These are phyloP conservation scores for Salvia splendens DNA, from an alignment of 257 asterid species.

Conservation along the genomic window DNA sequence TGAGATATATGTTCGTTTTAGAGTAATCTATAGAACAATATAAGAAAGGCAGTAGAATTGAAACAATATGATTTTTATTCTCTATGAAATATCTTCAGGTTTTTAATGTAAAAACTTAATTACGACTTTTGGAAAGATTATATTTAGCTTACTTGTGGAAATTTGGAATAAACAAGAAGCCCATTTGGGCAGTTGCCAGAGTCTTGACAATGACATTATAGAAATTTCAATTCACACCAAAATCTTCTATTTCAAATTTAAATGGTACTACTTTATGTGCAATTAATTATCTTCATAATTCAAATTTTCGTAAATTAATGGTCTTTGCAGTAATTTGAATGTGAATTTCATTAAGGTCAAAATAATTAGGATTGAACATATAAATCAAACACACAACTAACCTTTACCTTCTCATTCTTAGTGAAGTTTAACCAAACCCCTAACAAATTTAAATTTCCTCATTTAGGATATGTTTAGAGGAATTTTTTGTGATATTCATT, in stretches of 20 bases:
- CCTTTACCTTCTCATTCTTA: constrained; percentile 34
- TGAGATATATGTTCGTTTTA: no score
- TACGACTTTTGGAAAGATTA: constrained; percentile 4
- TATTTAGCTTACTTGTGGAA: constrained; percentile 28
- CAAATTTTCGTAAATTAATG: neutral
- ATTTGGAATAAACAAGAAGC: constrained; percentile 29
- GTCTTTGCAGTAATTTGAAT: constrained; percentile 22
- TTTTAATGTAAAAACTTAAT: neutral
- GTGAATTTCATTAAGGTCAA: constrained; percentile 36
- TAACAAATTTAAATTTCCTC: constrained; percentile 15
- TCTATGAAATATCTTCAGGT: neutral
- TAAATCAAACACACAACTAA: constrained; percentile 46
- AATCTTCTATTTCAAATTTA: constrained; percentile 2
- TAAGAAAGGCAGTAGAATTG: no score
- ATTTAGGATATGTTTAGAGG: neutral
- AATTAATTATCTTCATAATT: constrained; percentile 15
- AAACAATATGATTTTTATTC: no score
- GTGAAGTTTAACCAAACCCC: constrained; percentile 56
- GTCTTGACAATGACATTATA: constrained; percentile 29
- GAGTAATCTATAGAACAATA: no score
- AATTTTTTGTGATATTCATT: neutral
- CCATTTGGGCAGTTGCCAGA: constrained; percentile 21
- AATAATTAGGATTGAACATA: constrained; percentile 36
- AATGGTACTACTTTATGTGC: neutral
- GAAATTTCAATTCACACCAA: constrained; percentile 24